phyloP scores from a whole-genome alignment of 305 asterid genomes.

The Fraxinus platypoda region DNA sequence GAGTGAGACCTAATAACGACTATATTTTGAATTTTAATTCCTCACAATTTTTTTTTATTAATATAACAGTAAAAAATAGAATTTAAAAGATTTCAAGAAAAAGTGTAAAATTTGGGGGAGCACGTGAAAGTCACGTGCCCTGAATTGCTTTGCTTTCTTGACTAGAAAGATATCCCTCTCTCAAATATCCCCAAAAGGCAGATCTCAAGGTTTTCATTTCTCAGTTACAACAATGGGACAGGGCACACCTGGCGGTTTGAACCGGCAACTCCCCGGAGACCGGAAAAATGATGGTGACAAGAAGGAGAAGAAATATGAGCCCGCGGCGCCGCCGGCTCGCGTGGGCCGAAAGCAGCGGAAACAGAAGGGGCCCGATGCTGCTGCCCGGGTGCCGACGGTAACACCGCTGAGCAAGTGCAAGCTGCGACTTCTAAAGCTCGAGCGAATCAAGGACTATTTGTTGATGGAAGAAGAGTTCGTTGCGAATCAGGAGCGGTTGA shows the following conservation, averaged over 20 bases:
- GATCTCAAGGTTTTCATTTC: not conserved
- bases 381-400: constrained; percentile 9
- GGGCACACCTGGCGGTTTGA: constrained; percentile 53
- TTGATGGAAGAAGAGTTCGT: constrained; percentile 14
- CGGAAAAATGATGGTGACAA: constrained; percentile 46
- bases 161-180: not conserved
- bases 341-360: constrained; percentile 14
- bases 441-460: constrained; percentile 7
- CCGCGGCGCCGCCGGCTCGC: constrained; percentile 30
- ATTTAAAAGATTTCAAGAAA: not conserved
- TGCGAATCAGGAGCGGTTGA: constrained; percentile 17
- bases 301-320: constrained; percentile 52
- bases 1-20: no score
- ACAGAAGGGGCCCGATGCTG: constrained; percentile 6
- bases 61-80: no score
- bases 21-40: no score
- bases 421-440: constrained; percentile 6
- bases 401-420: constrained; percentile 12
- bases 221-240: constrained; percentile 37
- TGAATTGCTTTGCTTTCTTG: not conserved
- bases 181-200: not conserved
- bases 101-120: not conserved
- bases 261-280: constrained; percentile 45
- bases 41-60: no score
- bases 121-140: not conserved